Evolutionary conservation across 2,329 filamentous ascomycete genomes (phyloP).

Genomic region (Talaromyces funiculosus): DNA sequence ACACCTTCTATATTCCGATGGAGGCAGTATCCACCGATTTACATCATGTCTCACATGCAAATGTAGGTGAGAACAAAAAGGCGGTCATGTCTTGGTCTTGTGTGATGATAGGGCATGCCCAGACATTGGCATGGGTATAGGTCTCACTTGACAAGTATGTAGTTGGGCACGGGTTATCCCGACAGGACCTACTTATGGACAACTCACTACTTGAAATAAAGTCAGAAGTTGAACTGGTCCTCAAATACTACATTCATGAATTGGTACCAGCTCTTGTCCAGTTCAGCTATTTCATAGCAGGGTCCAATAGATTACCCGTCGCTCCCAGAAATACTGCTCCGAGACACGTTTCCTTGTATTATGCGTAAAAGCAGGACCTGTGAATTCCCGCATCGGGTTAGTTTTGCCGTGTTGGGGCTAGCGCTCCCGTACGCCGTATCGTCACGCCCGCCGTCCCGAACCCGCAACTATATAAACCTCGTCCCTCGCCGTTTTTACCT

Average conservation of each 20-base stretch:
- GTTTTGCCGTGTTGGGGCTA: too few relatives aligned
- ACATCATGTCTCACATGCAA: not conserved
- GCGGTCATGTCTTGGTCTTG: not conserved
- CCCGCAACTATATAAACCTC: too few relatives aligned
- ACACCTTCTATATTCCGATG: not conserved
- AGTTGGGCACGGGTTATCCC: not conserved
- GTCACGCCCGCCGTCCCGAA: too few relatives aligned
- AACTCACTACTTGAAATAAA: not conserved
- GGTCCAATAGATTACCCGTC: not conserved
- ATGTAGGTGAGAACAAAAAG: not conserved
- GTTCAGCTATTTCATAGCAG: not conserved
- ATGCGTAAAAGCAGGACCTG: too few relatives aligned
- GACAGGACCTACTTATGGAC: not conserved
- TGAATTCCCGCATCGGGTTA: too few relatives aligned
- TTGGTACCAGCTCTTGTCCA: not conserved
- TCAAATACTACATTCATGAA: not conserved
- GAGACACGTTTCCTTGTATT: not conserved
- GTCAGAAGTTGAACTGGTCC: not conserved
- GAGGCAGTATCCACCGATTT: not conserved
- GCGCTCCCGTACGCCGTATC: too few relatives aligned
- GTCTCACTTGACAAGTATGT: not conserved
- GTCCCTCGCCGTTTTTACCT: too few relatives aligned
- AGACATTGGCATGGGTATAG: not conserved
- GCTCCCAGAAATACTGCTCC: not conserved
- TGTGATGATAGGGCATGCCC: not conserved